Percentiles rank a stretch among this genome's conserved stretches.
Conservation (phyloP, 2,329 filamentous ascomycete genomes). For the Colletotrichum incanum region DNA sequence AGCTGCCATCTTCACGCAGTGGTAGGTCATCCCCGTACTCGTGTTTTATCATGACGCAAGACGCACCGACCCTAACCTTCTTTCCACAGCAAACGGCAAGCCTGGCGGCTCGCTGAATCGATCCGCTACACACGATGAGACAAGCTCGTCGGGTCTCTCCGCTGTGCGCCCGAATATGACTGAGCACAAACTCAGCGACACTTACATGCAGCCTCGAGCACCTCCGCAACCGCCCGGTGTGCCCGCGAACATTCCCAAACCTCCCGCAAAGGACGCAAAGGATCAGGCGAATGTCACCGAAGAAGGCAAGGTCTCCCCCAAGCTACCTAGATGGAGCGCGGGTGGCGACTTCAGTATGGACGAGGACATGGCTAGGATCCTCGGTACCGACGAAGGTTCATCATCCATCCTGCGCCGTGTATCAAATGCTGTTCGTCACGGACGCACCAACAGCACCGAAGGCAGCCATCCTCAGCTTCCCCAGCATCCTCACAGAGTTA, state of each 20-base stretch:
- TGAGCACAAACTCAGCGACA: slow-evolving; percentile 64
- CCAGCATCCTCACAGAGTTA: slow-evolving; percentile 41
- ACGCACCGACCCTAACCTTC: slow-evolving; percentile 44
- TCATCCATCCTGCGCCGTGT: slow-evolving; percentile 89
- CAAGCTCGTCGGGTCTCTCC: slow-evolving; percentile 37
- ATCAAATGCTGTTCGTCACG: slow-evolving; percentile 94
- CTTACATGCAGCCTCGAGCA: slow-evolving; percentile 72
- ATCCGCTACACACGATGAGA: slow-evolving; percentile 47
- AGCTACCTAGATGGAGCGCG: slow-evolving; percentile 81
- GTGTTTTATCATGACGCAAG: slow-evolving; percentile 43
- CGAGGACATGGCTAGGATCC: slow-evolving; percentile 92
- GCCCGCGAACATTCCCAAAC: slow-evolving; percentile 54
- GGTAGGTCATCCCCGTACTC: slow-evolving; percentile 55
- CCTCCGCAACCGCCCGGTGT: slow-evolving; percentile 67
- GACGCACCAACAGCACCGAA: slow-evolving; percentile 87
- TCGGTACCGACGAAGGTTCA: slow-evolving; percentile 82
- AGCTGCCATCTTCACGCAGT: slow-evolving; percentile 64
- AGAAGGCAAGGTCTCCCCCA: slow-evolving; percentile 72
- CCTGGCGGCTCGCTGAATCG: slow-evolving; percentile 43
- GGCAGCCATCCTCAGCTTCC: slow-evolving; percentile 55
- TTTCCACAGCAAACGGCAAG: slow-evolving; percentile 55
- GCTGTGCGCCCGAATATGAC: slow-evolving; percentile 49
- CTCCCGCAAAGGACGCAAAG: slow-evolving; percentile 64
- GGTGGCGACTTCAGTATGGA: slow-evolving; percentile 94
- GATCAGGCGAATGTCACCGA: slow-evolving; percentile 62